These are phyloP conservation scores for Lipomyces starkeyi DNA, from an alignment of 805 yeast species.

Conservation along the genomic window DNA sequence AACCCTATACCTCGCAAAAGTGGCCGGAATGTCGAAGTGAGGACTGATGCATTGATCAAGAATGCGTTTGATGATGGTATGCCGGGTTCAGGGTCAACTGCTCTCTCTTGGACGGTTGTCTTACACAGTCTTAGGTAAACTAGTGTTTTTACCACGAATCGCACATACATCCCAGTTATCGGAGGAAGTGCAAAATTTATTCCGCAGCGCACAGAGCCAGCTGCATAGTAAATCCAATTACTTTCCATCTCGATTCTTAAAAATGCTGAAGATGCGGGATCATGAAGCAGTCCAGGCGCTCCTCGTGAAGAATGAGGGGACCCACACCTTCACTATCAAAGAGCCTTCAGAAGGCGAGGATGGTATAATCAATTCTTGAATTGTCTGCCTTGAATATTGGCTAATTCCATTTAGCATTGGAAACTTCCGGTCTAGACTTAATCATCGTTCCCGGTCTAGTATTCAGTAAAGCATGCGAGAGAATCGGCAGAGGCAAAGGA, in stretches of 20 bases:
- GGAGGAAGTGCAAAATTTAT: constrained; percentile 3
- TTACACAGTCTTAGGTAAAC: constrained; percentile 35
- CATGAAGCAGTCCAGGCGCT: constrained; percentile 4
- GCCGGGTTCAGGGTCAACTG: background rate
- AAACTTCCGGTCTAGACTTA: constrained; percentile 62
- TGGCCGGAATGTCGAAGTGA: constrained; percentile 55
- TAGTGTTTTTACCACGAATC: constrained; percentile 49
- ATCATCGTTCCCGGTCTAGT: constrained; percentile 88
- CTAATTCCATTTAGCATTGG: constrained; percentile 32
- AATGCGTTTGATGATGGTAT: constrained; percentile 59
- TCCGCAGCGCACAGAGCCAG: constrained; percentile 11
- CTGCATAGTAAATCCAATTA: constrained; percentile 7
- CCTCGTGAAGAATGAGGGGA: constrained; percentile 12
- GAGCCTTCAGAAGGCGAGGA: constrained; percentile 29
- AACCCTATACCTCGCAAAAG: constrained; percentile 23
- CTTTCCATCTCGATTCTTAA: constrained; percentile 19
- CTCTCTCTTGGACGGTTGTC: background rate
- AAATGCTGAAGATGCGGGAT: constrained; percentile 19
- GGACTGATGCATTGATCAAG: constrained; percentile 61
- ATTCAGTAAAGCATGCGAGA: constrained; percentile 56
- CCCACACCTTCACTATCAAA: constrained; percentile 18
- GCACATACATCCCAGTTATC: constrained; percentile 52
- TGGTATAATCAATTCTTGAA: constrained; percentile 12
- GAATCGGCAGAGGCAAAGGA: constrained; percentile 95
- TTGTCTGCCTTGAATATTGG: background rate